Conservation (phyloP, 768 basidiomycete species). For the Collybiopsis confluens region DNA sequence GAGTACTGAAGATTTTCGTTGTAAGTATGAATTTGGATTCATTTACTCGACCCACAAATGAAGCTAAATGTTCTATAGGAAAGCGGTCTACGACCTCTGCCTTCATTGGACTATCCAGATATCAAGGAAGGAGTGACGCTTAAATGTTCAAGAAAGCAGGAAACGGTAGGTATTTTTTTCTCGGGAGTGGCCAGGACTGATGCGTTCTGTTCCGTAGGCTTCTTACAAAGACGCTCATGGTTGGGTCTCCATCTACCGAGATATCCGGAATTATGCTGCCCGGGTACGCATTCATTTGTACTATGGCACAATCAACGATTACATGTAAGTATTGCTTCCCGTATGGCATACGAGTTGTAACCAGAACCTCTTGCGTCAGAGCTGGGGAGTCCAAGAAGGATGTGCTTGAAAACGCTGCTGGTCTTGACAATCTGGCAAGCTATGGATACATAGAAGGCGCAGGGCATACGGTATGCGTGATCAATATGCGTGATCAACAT, state of each 20-base stretch:
- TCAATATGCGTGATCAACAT: background rate
- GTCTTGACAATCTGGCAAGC: background rate
- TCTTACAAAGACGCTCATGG: constrained; percentile 37
- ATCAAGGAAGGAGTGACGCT: constrained; percentile 44
- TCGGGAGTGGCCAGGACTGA: background rate
- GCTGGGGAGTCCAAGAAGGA: background rate
- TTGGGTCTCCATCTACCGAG: constrained; percentile 26
- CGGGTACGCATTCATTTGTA: constrained; percentile 40
- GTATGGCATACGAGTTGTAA: background rate
- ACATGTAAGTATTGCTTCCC: constrained; percentile 25
- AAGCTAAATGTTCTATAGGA: background rate
- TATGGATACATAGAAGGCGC: constrained; percentile 1
- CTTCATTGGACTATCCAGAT: constrained; percentile 29
- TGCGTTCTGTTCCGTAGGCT: constrained; percentile 25
- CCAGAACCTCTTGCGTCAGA: background rate
- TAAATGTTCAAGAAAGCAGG: constrained; percentile 41
- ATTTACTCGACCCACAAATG: background rate
- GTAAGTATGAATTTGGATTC: constrained; percentile 21
- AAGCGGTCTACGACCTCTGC: constrained; percentile 4
- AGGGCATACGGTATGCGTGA: background rate
- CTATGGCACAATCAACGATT: constrained; percentile 42
- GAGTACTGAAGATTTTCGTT: constrained; percentile 39
- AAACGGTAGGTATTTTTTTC: constrained; percentile 27
- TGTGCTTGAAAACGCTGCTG: background rate
- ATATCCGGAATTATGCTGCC: constrained; percentile 26